Percentiles rank a stretch among this genome's conserved stretches.
These are phyloP conservation scores for Xerocomellus intermedius DNA, from an alignment of 768 basidiomycete species.

Conservation along the genomic window DNA sequence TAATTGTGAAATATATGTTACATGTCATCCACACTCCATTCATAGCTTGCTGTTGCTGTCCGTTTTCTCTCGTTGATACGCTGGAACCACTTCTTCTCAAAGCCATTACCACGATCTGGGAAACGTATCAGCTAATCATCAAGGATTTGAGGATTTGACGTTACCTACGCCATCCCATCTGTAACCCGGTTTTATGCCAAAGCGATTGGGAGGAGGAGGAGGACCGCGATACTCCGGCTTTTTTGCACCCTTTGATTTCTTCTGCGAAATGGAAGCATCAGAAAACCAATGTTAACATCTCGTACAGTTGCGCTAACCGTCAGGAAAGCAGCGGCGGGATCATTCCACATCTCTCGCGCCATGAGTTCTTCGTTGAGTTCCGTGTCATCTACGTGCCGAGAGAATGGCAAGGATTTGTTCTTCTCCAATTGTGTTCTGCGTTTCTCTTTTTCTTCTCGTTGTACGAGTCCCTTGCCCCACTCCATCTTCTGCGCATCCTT, in stretches of 20 bases:
- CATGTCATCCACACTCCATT: slow-evolving; percentile 95
- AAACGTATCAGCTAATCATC: slow-evolving; percentile 3
- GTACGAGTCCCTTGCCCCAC: slow-evolving; percentile 96
- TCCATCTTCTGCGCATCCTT: slow-evolving; percentile 91
- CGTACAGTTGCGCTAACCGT: slow-evolving; percentile 51
- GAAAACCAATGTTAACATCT: background rate
- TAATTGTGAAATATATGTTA: slow-evolving; percentile 34
- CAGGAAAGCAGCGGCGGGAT: slow-evolving; percentile 94
- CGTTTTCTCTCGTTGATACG: slow-evolving; percentile 73
- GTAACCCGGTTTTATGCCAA: slow-evolving; percentile 92
- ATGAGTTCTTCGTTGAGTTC: slow-evolving; percentile 84
- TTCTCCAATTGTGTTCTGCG: slow-evolving; percentile 64
- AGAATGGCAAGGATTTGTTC: slow-evolving; percentile 63
- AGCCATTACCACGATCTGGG: slow-evolving; percentile 87
- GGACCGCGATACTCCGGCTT: slow-evolving; percentile 87
- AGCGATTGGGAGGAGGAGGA: slow-evolving; percentile 90
- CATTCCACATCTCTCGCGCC: slow-evolving; percentile 87
- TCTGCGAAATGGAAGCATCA: slow-evolving; percentile 41
- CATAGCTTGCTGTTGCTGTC: slow-evolving; percentile 66
- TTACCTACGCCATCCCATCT: slow-evolving; percentile 98
- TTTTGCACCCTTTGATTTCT: slow-evolving; percentile 75
- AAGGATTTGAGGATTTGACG: slow-evolving; percentile 20
- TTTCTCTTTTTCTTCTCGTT: slow-evolving; percentile 76
- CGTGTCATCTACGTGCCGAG: slow-evolving; percentile 77
- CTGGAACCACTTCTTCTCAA: slow-evolving; percentile 92